Evolutionary conservation across 2,329 filamentous ascomycete genomes (phyloP).

Genomic region (Pseudogymnoascus sp.): DNA sequence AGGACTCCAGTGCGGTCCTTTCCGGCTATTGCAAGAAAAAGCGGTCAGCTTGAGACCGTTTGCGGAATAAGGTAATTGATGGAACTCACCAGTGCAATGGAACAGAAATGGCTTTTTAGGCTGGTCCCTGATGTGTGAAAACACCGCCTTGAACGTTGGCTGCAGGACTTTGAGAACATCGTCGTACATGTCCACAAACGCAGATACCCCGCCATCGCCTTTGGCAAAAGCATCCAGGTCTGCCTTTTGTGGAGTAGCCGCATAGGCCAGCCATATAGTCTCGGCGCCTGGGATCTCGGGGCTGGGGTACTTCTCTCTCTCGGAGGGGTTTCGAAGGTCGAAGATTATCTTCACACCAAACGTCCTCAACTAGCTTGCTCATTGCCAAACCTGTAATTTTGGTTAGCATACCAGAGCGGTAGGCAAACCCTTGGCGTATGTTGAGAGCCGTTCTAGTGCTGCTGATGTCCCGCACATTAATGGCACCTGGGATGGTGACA

Average conservation of each 20-base stretch:
- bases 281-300: conserved; percentile 39
- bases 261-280: conserved; percentile 37
- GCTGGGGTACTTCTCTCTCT: conserved; percentile 38
- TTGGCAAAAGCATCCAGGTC: conserved; percentile 35
- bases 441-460: conserved; percentile 8
- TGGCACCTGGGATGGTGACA: conserved; percentile 12
- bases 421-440: conserved; percentile 7
- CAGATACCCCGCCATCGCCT: conserved; percentile 38
- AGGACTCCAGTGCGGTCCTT: conserved; percentile 49
- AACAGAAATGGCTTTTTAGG: conserved; percentile 40
- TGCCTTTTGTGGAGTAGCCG: conserved; percentile 28
- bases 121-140: conserved; percentile 42
- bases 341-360: conserved; percentile 32
- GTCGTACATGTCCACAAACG: conserved; percentile 42
- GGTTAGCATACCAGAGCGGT: conserved; percentile 15
- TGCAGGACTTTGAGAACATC: conserved; percentile 38
- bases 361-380: neutral
- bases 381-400: conserved; percentile 12
- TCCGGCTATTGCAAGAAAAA: conserved; percentile 34
- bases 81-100: conserved; percentile 46
- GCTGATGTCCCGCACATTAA: conserved; percentile 17
- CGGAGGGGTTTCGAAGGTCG: conserved; percentile 42
- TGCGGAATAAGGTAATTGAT: neutral
- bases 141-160: conserved; percentile 36
- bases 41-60: neutral